These are phyloP conservation scores for Cercospora sp. DNA, from an alignment of 2,329 filamentous ascomycete species.

Conservation along the genomic window DNA sequence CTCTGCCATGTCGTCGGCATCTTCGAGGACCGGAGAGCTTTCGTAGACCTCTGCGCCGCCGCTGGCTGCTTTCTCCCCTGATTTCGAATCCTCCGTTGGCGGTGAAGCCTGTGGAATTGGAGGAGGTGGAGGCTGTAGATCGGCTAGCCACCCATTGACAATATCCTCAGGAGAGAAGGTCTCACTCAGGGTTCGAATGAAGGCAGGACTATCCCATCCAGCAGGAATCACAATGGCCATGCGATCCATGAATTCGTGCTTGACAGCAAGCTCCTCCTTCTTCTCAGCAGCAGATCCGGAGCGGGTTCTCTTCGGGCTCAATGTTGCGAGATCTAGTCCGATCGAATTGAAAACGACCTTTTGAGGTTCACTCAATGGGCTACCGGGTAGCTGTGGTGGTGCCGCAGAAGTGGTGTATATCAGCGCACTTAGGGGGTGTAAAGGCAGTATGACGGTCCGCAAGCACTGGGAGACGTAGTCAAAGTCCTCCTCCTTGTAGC, in stretches of 20 bases:
- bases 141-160: conserved; percentile 69
- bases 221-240: conserved; percentile 90
- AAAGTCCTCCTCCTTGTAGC: conserved; percentile 95
- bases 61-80: conserved; percentile 27
- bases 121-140: conserved; percentile 57
- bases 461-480: conserved; percentile 93
- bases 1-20: conserved; percentile 22
- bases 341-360: conserved; percentile 84
- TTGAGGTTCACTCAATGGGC: conserved; percentile 48
- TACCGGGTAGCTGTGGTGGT: conserved; percentile 40
- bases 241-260: conserved; percentile 60
- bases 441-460: conserved; percentile 79
- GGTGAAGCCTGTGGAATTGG: conserved; percentile 46
- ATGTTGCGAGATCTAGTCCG: conserved; percentile 47
- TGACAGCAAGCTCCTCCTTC: conserved; percentile 61
- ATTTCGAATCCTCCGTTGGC: conserved; percentile 31
- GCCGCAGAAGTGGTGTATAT: conserved; percentile 43
- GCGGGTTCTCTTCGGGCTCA: conserved; percentile 55
- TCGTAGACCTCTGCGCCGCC: conserved; percentile 34
- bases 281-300: conserved; percentile 24
- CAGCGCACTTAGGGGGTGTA: conserved; percentile 57
- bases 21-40: conserved; percentile 30
- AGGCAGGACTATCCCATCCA: conserved; percentile 98
- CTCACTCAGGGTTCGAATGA: conserved; percentile 88
- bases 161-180: conserved; percentile 88